Conservation (phyloP, 2,329 filamentous ascomycete species). For the Teratosphaeria nubilosa region DNA sequence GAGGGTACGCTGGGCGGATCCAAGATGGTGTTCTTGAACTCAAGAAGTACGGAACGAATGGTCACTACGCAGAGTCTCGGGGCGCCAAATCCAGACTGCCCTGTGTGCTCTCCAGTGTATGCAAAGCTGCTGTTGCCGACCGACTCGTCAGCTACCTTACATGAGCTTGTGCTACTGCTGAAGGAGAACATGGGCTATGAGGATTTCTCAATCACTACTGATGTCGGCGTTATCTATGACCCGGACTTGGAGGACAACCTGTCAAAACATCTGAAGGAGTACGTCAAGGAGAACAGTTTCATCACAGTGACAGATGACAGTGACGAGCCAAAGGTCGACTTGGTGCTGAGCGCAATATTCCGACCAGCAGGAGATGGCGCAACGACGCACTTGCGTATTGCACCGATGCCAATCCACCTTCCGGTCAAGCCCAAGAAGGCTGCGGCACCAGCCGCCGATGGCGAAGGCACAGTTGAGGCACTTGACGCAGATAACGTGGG, state of each 20-base stretch:
- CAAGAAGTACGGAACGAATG: conserved; percentile 49
- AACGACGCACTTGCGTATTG: conserved; percentile 4
- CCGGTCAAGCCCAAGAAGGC: conserved; percentile 13
- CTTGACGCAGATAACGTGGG: conserved; percentile 1
- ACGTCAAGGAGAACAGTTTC: conserved; percentile 61
- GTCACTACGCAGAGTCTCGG: conserved; percentile 47
- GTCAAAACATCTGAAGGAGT: conserved; percentile 63
- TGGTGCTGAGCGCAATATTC: conserved; percentile 47
- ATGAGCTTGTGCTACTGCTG: conserved; percentile 70
- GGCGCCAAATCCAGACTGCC: conserved; percentile 68
- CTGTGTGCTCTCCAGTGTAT: conserved; percentile 51
- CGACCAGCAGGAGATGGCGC: not conserved
- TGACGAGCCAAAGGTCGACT: conserved; percentile 69
- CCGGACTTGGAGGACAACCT: conserved; percentile 82
- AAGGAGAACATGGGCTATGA: conserved; percentile 63
- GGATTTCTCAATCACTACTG: conserved; percentile 66
- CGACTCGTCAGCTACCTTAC: conserved; percentile 55
- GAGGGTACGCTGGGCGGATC: conserved; percentile 17
- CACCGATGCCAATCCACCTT: conserved; percentile 10
- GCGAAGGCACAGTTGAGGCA: conserved; percentile 1
- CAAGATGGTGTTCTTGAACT: conserved; percentile 76
- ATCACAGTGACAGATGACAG: conserved; percentile 77
- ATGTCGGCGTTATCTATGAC: conserved; percentile 74
- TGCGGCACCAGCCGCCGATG: conserved; percentile 10
- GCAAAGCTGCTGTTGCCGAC: conserved; percentile 12